These are phyloP conservation scores for Vigna unguiculata DNA, from an alignment of 306 rosid species.

Conservation along the genomic window DNA sequence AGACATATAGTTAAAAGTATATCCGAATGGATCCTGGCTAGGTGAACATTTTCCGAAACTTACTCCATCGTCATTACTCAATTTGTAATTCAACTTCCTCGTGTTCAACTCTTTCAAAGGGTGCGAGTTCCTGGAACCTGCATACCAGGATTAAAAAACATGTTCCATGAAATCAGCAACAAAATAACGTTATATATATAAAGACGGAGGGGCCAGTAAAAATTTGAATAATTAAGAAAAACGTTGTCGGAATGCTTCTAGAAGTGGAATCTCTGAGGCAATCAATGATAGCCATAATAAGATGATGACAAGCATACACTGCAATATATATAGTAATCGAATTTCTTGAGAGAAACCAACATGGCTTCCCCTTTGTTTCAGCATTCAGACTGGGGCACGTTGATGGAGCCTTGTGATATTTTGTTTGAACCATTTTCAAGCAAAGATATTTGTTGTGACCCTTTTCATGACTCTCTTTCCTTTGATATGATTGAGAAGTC, in stretches of 20 bases:
- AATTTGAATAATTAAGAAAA: background rate
- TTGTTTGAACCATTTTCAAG: conserved; percentile 10
- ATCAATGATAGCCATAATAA: background rate
- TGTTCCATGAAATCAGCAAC: background rate
- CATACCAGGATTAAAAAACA: background rate
- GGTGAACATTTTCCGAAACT: no score
- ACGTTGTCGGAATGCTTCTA: background rate
- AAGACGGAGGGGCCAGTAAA: background rate
- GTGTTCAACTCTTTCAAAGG: background rate
- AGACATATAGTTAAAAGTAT: no score
- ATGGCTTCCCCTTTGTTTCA: background rate
- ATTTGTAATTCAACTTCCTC: background rate
- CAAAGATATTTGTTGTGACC: background rate
- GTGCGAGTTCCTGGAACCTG: background rate
- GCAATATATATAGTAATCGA: no score
- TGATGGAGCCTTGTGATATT: background rate
- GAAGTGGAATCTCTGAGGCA: background rate
- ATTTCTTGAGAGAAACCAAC: background rate
- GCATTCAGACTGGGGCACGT: background rate
- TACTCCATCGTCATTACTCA: no score
- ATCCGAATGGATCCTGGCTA: no score
- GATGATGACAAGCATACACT: background rate
- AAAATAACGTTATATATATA: background rate
- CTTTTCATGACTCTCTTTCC: conserved; percentile 21
- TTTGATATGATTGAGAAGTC: conserved; percentile 26